phyloP scores from a whole-genome alignment of 176 grass and related monocot species.

The Carex scoparia region DNA sequence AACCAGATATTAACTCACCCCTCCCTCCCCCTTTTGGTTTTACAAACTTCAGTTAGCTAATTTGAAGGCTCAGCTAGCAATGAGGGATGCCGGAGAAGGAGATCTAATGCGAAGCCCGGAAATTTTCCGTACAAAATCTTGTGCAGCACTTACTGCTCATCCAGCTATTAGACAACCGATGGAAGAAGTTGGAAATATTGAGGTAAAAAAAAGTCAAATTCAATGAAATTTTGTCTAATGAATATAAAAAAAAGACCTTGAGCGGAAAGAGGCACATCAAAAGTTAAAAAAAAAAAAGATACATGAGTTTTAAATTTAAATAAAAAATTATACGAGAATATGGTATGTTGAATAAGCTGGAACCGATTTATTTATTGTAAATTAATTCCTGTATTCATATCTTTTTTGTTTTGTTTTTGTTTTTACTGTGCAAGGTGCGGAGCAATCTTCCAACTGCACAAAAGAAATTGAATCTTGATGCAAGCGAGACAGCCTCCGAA shows the following conservation, averaged over 20 bases:
- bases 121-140: constrained; percentile 41
- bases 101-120: constrained; percentile 50
- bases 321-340: not conserved
- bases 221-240: not conserved
- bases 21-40: not conserved
- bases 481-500: constrained; percentile 33
- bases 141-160: constrained; percentile 25
- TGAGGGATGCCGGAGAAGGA: constrained; percentile 38
- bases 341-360: not conserved
- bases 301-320: not conserved
- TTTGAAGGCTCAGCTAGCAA: constrained; percentile 69
- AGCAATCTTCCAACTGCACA: constrained; percentile 28
- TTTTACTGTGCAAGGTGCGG: constrained; percentile 30
- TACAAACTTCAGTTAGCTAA: constrained; percentile 48
- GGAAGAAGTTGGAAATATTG: constrained; percentile 88
- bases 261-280: too few relatives aligned
- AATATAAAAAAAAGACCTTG: too few relatives aligned
- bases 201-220: constrained; percentile 35
- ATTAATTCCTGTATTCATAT: not conserved
- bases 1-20: constrained; percentile 4
- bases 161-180: constrained; percentile 61
- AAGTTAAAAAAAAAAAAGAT: not conserved
- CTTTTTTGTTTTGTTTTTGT: constrained; percentile 20
- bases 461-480: constrained; percentile 46
- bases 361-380: constrained; percentile 11